These are phyloP conservation scores for Dichomitus squalens DNA, from an alignment of 1,284 basidiomycete genomes.

Conservation along the genomic window DNA sequence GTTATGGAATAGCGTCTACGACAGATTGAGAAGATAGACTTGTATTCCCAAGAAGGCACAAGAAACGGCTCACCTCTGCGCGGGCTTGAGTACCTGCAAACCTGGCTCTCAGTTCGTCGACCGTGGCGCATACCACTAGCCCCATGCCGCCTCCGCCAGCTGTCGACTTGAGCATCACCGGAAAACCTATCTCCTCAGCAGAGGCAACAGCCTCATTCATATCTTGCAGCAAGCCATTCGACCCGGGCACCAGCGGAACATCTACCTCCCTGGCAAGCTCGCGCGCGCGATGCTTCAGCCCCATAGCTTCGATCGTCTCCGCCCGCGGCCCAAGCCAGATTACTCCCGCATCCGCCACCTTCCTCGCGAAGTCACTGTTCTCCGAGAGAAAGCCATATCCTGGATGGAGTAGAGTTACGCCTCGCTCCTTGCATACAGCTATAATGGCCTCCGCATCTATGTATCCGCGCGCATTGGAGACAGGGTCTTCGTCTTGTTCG, in stretches of 20 bases:
- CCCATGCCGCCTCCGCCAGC: constrained; percentile 78
- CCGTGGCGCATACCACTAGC: constrained; percentile 55
- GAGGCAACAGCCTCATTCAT: constrained; percentile 46
- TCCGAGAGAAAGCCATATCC: constrained; percentile 75
- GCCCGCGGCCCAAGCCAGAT: constrained; percentile 64
- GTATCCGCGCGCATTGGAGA: constrained; percentile 40
- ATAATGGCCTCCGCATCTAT: constrained; percentile 45
- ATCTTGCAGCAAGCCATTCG: constrained; percentile 46
- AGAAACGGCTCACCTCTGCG: constrained; percentile 45
- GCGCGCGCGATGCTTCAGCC: constrained; percentile 65
- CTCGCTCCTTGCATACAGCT: constrained; percentile 44
- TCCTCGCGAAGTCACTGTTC: constrained; percentile 57
- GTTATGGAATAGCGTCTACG: constrained; percentile 54
- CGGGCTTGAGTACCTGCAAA: constrained; percentile 44
- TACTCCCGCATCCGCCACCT: constrained; percentile 49
- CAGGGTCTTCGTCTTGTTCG: constrained; percentile 20
- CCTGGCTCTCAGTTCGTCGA: constrained; percentile 41
- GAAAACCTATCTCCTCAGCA: constrained; percentile 54
- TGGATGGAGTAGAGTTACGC: constrained; percentile 61
- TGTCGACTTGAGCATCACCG: constrained; percentile 70
- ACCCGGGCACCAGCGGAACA: constrained; percentile 62
- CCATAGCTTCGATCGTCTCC: constrained; percentile 56
- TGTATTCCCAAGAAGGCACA: neutral
- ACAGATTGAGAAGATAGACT: neutral
- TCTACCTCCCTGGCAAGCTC: constrained; percentile 49